Base-by-base conservation (phyloP, 768 basidiomycete species). In the Aureoboletus auriporus region DNA sequence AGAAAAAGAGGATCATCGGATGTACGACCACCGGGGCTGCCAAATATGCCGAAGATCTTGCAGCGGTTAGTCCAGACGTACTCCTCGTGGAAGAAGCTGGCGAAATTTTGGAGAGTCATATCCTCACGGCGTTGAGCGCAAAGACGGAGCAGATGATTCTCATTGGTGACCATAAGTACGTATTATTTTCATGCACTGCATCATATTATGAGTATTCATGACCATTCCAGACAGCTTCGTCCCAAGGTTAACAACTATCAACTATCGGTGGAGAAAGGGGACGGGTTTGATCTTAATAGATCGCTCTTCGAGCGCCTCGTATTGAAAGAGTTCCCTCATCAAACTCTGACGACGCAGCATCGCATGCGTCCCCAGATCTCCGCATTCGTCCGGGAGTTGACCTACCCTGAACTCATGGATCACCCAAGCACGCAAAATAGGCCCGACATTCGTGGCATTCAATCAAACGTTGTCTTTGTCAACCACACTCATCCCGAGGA, bases 341-440 rank as follows among this genome's bases (percentile, higher is more conserved):
- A 65, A 40, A 79, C 74, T 0, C 75, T 87, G 14, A 60, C 54
- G 0, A 58, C 73, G 38, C 86, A 87, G 51, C 85, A 86, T 57
- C 78, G 86, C 11, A 87, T 87, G 86, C 74, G 85, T 8, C 86
- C 85, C 1, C 83, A 86, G 52, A 86, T 87, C 11, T 83, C 86
- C 6, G 56, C 72, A 0, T 67, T 86, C 20, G 74, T 87, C 30
- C 76, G 85, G 12, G 57, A 68, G 8, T 69, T 87, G 13, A 86
- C 84, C 0, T 87, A 88, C 54, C 82, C 82, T 0, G 79, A 79
- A 13, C 76, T 87, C 10, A 56, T 67, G 1, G 85, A 87, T 49
- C 81, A 79, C 0, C 61, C 71, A 0, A 61, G 51, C 14, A 86
- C 86, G 0, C 42, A 63, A 26, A 70, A 69, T 39, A 76, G 84